phyloP scores from a whole-genome alignment of 2,329 filamentous ascomycete genomes.

The Xylariaceae sp. region DNA sequence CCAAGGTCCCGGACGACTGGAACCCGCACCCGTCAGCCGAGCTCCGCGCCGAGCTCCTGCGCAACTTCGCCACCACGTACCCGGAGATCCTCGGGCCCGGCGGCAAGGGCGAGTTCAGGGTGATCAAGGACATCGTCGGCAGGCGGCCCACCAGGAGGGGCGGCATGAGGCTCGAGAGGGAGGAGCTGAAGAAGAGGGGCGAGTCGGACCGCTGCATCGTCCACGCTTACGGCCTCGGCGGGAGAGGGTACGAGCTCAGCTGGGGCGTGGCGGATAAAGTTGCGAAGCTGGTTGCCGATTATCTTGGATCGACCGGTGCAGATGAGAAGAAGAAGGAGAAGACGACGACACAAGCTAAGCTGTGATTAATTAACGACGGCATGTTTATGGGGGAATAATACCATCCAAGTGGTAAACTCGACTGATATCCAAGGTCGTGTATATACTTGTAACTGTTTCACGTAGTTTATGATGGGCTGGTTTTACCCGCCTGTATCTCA shows the following conservation, averaged over 20 bases:
- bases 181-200: constrained; percentile 29
- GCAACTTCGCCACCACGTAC: constrained; percentile 27
- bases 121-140: constrained; percentile 41
- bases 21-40: constrained; percentile 42
- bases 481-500: too few species aligned
- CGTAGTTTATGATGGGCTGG: too few species aligned
- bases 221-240: constrained; percentile 56
- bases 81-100: constrained; percentile 24
- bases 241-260: constrained; percentile 56
- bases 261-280: constrained; percentile 54
- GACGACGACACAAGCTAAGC: not conserved
- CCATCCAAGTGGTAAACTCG: too few species aligned
- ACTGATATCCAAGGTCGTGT: too few species aligned
- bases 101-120: constrained; percentile 27
- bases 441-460: too few species aligned
- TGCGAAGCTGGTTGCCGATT: constrained; percentile 32
- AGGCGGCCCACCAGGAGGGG: constrained; percentile 41
- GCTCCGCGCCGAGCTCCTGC: constrained; percentile 43
- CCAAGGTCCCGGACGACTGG: constrained; percentile 56
- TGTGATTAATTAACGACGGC: too few species aligned
- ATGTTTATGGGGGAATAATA: too few species aligned
- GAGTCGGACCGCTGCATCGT: constrained; percentile 36
- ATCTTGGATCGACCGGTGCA: constrained; percentile 12
- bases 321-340: not conserved
- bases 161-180: constrained; percentile 49